Base-by-base conservation (phyloP, 2,329 filamentous ascomycete species). In the Fusarium heterosporum region DNA sequence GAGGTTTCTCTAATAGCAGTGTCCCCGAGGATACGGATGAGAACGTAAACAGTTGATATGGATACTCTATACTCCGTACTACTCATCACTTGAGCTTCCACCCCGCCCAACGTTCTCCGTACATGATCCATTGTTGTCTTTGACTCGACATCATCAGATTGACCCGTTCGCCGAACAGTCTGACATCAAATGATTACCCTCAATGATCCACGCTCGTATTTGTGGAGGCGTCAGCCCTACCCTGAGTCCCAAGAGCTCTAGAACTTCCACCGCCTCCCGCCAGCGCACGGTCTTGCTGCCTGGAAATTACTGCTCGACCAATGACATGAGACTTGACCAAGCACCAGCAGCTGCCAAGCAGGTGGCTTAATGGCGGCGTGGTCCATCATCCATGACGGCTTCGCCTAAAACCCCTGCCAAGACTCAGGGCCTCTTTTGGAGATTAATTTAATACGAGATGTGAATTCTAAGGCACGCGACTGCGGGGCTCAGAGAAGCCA, bases 391-490 rank as follows among this genome's bases (percentile, higher is more conserved):
- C 39, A 43, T 45, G 25, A 38, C 39, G 4, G 26, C 47, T 36
- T 36, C 16, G 8, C 3, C n/a, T 29, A 16, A 36, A 16, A 25
- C 41, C 50, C 39, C 40, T 51, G 59, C 59, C 60, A 63, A 64
- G 60, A 46, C 32, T 7, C 22, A 32, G 14, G 14, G n/a, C 32
- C 2, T 8, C 32, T 16, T 26, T 29, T 58, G 45, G 60, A 63
- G 51, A 63, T 63, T 63, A 63, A 28, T 26, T 53, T 28, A n/a
- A 14, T 39, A 29, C 28, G 9, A 17, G 42, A 29, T 39, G 22
- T 55, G 47, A 61, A 47, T 30, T 53, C 22, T 3, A 14, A 45
- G 22, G 34, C 34, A 36, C 34, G 34, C 34, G 34, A 36, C 25
- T 36, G 46, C 57, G 58, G 58, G 58, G 41, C 55, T 30, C 8